Percentiles rank a stretch among this genome's conserved stretches.
Conservation (phyloP, 2,329 filamentous ascomycete species). For the Aspergillus melleus region DNA sequence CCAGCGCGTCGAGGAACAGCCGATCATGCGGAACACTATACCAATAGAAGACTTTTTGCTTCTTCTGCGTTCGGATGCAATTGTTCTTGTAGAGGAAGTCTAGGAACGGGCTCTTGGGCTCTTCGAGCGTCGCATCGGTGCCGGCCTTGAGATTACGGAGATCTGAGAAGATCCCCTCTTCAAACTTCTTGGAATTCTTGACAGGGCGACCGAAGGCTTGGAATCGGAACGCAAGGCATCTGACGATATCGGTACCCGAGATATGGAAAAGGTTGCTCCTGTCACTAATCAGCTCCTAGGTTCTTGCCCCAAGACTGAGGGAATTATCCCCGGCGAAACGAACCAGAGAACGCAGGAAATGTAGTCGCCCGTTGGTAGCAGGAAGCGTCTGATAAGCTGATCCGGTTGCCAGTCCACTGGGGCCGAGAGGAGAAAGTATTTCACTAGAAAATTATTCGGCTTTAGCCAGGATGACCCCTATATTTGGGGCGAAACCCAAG, state of each 20-base stretch:
- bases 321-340: constrained; percentile 25
- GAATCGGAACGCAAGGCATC: constrained; percentile 96
- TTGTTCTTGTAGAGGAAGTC: constrained; percentile 99
- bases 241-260: constrained; percentile 96
- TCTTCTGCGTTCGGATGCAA: constrained; percentile 99
- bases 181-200: constrained; percentile 99
- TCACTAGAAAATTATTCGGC: constrained; percentile 61
- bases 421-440: constrained; percentile 99
- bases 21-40: constrained; percentile 98
- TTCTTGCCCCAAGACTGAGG: constrained; percentile 8
- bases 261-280: constrained; percentile 99
- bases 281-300: constrained; percentile 17
- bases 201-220: constrained; percentile 97
- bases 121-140: constrained; percentile 95
- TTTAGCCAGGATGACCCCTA: constrained; percentile 4
- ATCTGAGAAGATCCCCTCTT: constrained; percentile 99
- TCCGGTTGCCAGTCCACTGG: constrained; percentile 97
- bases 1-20: constrained; percentile 93
- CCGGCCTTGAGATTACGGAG: constrained; percentile 97
- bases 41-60: constrained; percentile 99
- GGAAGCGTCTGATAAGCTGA: constrained; percentile 93
- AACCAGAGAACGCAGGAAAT: constrained; percentile 96
- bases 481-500: not conserved
- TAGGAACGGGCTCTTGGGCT: constrained; percentile 96
- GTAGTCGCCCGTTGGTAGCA: constrained; percentile 96